Base-by-base conservation (phyloP, 805 yeast genomes). In the Tetrapisispora iriomotensis region DNA sequence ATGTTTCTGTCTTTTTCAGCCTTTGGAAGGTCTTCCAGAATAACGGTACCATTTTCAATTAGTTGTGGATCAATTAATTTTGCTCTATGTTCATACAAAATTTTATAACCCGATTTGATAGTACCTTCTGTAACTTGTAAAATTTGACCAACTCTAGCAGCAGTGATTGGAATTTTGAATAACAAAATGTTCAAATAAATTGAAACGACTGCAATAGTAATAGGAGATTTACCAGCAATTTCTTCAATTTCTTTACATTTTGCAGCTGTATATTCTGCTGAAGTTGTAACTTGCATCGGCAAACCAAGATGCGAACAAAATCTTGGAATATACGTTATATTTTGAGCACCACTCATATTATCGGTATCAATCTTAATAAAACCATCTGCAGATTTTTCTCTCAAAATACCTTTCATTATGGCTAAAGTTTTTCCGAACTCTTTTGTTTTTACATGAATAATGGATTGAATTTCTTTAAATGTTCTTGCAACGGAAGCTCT, bases 51-150 rank as follows among this genome's bases (percentile, higher is more conserved):
- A 42, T 48, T 50, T 7, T 51, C 53, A 27, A 54, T 50, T 26
- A 58, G 46, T 36, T 58, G 58, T 20, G 62, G 61, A 35, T 58
- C 63, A 6, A 87, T 71, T 34, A 87, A 71, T 49, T 72, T 70
- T 24, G 75, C 78, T 50, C 74, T 75, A 44, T 82, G 85, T 45
- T 83, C 87, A 55, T 74, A 80, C 62, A 92, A 67, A 31, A 79
- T 79, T 59, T 83, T 83, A 58, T 86, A 92, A 32, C 92, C 79
- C 1, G 96, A 84, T 61, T 92, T 86, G 51, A 92, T 88, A 1
- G 98, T 92, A 49, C 97, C 96, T 58, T 92, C 98, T 53, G 95
- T 83, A 15, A 92, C 97, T 50, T 96, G 97, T 14, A 96, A 76
- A 51, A 83, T 83, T 49, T 86, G 95, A 10, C 95, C 84, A 41